These are phyloP conservation scores for Boechera stricta DNA, from an alignment of 345 rosid species.

Conservation along the genomic window DNA sequence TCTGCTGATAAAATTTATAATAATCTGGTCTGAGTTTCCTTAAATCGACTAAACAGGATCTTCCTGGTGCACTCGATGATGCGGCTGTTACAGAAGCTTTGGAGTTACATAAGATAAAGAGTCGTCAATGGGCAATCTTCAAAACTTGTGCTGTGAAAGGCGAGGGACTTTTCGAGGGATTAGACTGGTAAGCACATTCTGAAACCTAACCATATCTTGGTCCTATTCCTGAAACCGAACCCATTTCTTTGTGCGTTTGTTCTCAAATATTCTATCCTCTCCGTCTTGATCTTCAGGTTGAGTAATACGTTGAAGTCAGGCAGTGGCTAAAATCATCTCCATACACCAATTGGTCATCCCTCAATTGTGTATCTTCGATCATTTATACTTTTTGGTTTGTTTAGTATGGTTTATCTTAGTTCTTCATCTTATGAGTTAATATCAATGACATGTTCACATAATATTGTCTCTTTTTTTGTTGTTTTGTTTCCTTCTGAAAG, in stretches of 20 bases:
- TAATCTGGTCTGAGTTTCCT: slow-evolving; percentile 9
- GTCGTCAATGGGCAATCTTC: slow-evolving; percentile 68
- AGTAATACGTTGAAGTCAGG: slow-evolving; percentile 64
- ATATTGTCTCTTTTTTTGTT: background rate
- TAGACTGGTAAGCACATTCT: slow-evolving; percentile 56
- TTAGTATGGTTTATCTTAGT: slow-evolving; percentile 32
- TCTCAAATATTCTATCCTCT: background rate
- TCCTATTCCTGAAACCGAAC: background rate
- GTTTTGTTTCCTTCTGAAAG: slow-evolving; percentile 4
- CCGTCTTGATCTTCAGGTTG: slow-evolving; percentile 53
- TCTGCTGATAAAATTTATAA: background rate
- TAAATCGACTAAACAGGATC: slow-evolving; percentile 46
- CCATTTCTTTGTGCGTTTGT: background rate
- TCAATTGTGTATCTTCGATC: slow-evolving; percentile 36
- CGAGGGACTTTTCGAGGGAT: slow-evolving; percentile 70
- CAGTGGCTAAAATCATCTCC: slow-evolving; percentile 43
- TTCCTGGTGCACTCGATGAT: slow-evolving; percentile 70
- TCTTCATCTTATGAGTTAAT: slow-evolving; percentile 35
- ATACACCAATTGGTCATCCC: slow-evolving; percentile 6
- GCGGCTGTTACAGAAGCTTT: slow-evolving; percentile 65
- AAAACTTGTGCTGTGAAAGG: slow-evolving; percentile 71
- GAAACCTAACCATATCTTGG: background rate
- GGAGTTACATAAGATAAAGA: slow-evolving; percentile 70
- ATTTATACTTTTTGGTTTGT: slow-evolving; percentile 28
- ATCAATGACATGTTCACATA: slow-evolving; percentile 26